Base-by-base conservation (phyloP, 768 basidiomycete genomes). In the Trametes cinnabarina region DNA sequence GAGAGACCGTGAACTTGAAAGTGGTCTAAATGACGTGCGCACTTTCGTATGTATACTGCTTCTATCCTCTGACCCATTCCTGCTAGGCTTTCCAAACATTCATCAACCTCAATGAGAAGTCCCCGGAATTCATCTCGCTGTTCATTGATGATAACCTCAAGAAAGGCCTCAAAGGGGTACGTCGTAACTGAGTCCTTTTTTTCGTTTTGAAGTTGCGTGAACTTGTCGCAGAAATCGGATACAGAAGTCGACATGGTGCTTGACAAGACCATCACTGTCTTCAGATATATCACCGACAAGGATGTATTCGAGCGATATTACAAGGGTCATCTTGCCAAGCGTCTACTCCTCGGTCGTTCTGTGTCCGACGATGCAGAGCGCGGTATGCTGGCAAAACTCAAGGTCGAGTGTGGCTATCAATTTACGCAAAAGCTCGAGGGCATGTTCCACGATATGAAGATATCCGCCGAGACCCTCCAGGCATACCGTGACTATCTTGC, bases 221-320 rank as follows among this genome's bases (percentile, higher is more conserved):
- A 57, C 46, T 57, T 34, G 2, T 26, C 57, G 17, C 67, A 98
- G 97, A 98, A 97, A 95, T 85, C 91, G 25, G 97, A 98, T 57
- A 77, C 80, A 19, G 97, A 99, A 68, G 87, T 98, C 50, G 96
- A 98, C 65, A 71, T 72, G 32, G 83, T 96, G 5, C 76, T 99
- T 58, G 96, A 98, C 68, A 98, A 97, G 76, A 95, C 97, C 0
- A 97, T 98, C 71, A 91, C 87, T 2, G 84, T 98, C 26, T 99
- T 99, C 82, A 83, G 96, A 47, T 99, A 86, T 75, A 79, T 98
- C 56, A 81, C 85, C 2, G 95, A 98, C 73, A 98, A 98, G 73
- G 97, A 99, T 68, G 83, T 94, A 14, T 99, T 99, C 69, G 97
- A 99, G 72, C 83, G 92, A 32, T 98, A 98, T 71, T 99, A 99